Base-by-base conservation (phyloP, 345 rosid genomes). In the Lepidium didymum region DNA sequence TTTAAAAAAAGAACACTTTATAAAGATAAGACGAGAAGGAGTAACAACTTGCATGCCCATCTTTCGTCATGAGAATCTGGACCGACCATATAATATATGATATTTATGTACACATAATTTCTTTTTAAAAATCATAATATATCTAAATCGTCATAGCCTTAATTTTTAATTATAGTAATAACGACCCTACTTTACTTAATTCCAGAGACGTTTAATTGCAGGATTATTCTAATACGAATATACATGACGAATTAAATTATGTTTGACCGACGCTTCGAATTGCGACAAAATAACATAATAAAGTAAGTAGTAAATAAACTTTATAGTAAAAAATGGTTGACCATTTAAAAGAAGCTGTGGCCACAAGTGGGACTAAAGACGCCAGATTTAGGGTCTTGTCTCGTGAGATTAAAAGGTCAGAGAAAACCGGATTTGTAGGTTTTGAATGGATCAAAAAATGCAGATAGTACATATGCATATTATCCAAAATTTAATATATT, bases 1-100 rank as follows among this genome's bases (percentile, higher is more conserved):
- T 41, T 27, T 1, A 43, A 40, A 43, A 46, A 2, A 43, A 50
- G 35, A 56, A 21, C 50, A 67, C 77, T 50, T 56, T 35, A 43
- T 36, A 35, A 73, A 59, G 46, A 73, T 58, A 59, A 73, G 77
- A 63, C 44, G 45, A 56, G 63, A 29, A 44, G 40, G 18, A 18
- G 38, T 53, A 33, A 52, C 78, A 59, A 74, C 73, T 74, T 61
- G 78, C 73, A 60, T 74, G 73, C 68, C 73, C 73, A 74, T 60
- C 56, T 67, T 43, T 35, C 63, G 77, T 74, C 69, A 37, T 74
- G 52, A 67, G 68, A 74, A 74, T 74, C 73, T 67, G 68, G 25
- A 67, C 69, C 58, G 64, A 67, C 69, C 68, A 57, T 57, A 65
- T 57, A 65, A 2, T 56, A 46, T 64, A 61, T 10, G 10, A 70